Evolutionary conservation across 257 asterid species (phyloP).

Genomic region (Ajuga chamaepitys): DNA sequence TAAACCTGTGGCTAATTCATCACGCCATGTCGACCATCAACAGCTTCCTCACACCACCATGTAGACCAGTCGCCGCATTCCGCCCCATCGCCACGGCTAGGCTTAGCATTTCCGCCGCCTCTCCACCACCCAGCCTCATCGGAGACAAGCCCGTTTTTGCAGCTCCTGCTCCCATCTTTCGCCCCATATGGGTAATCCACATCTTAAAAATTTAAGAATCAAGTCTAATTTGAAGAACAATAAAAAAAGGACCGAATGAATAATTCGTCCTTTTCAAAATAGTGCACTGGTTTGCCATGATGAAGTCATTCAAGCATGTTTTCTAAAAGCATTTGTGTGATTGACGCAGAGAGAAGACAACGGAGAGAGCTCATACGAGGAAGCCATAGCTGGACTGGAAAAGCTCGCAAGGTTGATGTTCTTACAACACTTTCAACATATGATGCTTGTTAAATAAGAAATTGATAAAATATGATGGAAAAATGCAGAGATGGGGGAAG

Average conservation of each 20-base stretch:
- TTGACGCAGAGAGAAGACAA: conserved; percentile 80
- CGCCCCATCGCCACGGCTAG: conserved; percentile 6
- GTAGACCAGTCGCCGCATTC: neutral
- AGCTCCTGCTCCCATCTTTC: conserved; percentile 15
- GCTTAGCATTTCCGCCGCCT: conserved; percentile 6
- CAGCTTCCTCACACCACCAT: conserved; percentile 13
- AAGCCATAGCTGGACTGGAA: conserved; percentile 66
- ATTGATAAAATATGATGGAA: neutral
- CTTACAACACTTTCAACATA: neutral
- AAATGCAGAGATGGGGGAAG: conserved; percentile 58
- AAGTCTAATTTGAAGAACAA: neutral
- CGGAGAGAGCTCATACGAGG: conserved; percentile 54
- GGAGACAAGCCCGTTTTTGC: conserved; percentile 17
- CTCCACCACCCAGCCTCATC: conserved; percentile 17
- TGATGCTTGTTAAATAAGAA: neutral
- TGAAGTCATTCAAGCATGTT: neutral
- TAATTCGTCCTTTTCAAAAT: neutral
- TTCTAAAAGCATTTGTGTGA: neutral
- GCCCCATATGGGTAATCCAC: neutral
- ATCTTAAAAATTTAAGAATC: neutral
- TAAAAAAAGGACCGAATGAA: neutral
- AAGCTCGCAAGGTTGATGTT: conserved; percentile 60
- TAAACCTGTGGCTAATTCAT: conserved; percentile 1
- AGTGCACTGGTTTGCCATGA: neutral
- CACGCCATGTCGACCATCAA: conserved; percentile 14